phyloP scores from a whole-genome alignment of 352 stramenopile genomes.

The Pythium oligandrum region DNA sequence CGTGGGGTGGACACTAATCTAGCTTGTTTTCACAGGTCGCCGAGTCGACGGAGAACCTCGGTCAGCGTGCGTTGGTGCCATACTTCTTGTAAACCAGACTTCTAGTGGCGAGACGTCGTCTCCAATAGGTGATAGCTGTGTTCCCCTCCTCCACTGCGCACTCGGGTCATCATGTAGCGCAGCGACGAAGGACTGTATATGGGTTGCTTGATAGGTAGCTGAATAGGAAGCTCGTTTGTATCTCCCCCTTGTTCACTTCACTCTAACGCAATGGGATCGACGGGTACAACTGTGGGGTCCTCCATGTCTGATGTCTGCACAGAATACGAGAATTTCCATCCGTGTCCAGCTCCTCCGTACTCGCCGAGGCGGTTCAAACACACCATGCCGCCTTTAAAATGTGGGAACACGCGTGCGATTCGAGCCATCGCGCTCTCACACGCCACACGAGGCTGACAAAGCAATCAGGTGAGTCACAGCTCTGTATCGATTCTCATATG shows the following conservation, averaged over 20 bases:
- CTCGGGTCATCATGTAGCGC: neutral
- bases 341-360: slow-evolving; percentile 67
- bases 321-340: slow-evolving; percentile 69
- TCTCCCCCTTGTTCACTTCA: neutral
- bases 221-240: too few relatives aligned
- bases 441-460: slow-evolving; percentile 42
- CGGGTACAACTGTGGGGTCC: slow-evolving; percentile 43
- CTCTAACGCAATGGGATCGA: slow-evolving; percentile 31
- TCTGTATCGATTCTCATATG: neutral
- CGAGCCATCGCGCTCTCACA: slow-evolving; percentile 49
- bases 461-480: neutral
- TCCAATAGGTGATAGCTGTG: slow-evolving; percentile 22
- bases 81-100: slow-evolving; percentile 75
- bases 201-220: neutral
- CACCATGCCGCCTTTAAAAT: slow-evolving; percentile 76
- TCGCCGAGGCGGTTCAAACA: slow-evolving; percentile 70
- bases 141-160: neutral
- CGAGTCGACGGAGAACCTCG: slow-evolving; percentile 76
- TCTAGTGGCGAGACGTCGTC: neutral
- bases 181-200: too few relatives aligned
- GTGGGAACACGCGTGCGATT: slow-evolving; percentile 48
- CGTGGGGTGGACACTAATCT: neutral
- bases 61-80: slow-evolving; percentile 70
- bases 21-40: slow-evolving; percentile 40
- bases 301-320: slow-evolving; percentile 60